These are phyloP conservation scores for Pugionium cornutum DNA, from an alignment of 345 rosid genomes.

Conservation along the genomic window DNA sequence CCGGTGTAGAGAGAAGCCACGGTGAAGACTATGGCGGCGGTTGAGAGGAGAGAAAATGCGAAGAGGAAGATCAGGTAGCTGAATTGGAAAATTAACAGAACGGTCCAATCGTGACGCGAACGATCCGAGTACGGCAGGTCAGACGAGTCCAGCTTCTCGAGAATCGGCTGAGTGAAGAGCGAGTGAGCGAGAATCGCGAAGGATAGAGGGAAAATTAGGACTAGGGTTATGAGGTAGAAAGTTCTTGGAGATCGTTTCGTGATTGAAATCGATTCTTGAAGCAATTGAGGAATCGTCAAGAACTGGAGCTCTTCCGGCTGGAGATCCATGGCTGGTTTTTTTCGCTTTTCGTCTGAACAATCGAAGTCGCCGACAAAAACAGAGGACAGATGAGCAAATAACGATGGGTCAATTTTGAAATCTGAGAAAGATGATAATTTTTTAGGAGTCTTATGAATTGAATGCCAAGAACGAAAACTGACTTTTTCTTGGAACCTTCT, in stretches of 20 bases:
- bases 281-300: constrained; percentile 52
- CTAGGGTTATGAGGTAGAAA: constrained; percentile 68
- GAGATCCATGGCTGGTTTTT: constrained; percentile 59
- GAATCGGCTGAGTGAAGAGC: neutral
- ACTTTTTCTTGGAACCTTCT: constrained; percentile 38
- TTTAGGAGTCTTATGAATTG: too few species aligned
- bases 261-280: constrained; percentile 68
- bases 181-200: constrained; percentile 47
- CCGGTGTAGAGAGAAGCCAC: constrained; percentile 41
- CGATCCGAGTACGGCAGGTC: constrained; percentile 44
- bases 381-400: constrained; percentile 21
- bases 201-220: constrained; percentile 76
- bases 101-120: constrained; percentile 74
- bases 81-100: constrained; percentile 72
- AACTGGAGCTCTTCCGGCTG: constrained; percentile 73
- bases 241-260: constrained; percentile 64
- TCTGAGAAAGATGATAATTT: constrained; percentile 22
- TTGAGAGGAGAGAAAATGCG: constrained; percentile 92
- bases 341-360: neutral
- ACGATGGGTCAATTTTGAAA: constrained; percentile 25
- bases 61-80: constrained; percentile 85
- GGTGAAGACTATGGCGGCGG: constrained; percentile 96
- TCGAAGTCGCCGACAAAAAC: neutral
- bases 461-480: neutral
- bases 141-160: constrained; percentile 44